phyloP scores from a whole-genome alignment of 805 yeast genomes.

The Candida bentonensis region DNA sequence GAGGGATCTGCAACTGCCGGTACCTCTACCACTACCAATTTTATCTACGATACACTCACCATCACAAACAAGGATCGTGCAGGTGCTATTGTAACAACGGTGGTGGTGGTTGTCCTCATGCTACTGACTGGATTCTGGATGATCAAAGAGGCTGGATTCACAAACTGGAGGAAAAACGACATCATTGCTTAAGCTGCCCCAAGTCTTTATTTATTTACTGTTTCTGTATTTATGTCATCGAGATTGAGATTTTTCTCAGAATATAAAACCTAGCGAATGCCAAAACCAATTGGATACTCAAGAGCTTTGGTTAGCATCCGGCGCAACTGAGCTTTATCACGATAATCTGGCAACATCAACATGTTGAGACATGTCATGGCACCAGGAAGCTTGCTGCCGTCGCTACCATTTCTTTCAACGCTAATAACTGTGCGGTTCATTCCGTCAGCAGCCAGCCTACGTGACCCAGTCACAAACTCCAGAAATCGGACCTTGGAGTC shows the following conservation, averaged over 20 bases:
- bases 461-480: constrained; percentile 1
- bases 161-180: too few species aligned
- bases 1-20: constrained; percentile 60
- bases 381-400: constrained; percentile 7
- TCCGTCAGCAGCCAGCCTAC: constrained; percentile 21
- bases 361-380: not conserved
- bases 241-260: too few species aligned
- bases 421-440: constrained; percentile 11
- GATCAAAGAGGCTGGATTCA: constrained; percentile 17
- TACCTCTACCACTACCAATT: constrained; percentile 6
- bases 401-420: constrained; percentile 19
- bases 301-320: not conserved
- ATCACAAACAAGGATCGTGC: constrained; percentile 58
- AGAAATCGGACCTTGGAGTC: constrained; percentile 8
- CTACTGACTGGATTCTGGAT: constrained; percentile 71
- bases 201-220: too few species aligned
- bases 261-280: too few species aligned
- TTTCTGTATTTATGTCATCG: too few species aligned
- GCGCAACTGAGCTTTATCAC: not conserved
- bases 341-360: not conserved
- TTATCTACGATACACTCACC: constrained; percentile 15
- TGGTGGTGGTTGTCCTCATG: constrained; percentile 45
- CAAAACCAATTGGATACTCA: not conserved
- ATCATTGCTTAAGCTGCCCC: too few species aligned
- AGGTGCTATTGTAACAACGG: constrained; percentile 85